Conservation (phyloP, 306 rosid genomes). For the Notholithocarpus densiflorus region DNA sequence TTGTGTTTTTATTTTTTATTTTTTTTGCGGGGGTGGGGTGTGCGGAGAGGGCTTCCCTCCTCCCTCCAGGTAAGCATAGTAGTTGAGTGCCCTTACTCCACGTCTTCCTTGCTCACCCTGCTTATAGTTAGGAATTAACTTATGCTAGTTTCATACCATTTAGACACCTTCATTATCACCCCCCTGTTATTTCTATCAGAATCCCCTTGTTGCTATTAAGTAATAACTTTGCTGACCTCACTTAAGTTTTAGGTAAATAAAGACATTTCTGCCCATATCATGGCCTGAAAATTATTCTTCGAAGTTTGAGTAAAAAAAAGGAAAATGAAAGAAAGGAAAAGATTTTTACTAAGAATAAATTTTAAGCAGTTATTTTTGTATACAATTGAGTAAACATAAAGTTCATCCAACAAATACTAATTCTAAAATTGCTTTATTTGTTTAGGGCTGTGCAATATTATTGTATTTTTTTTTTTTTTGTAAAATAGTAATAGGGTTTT, state of each 20-base stretch:
- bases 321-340: neutral
- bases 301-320: neutral
- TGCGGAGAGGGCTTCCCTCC: no score
- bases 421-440: neutral
- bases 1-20: neutral
- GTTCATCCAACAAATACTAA: neutral
- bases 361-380: neutral
- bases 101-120: neutral
- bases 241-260: neutral
- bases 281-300: no score
- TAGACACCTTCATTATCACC: neutral
- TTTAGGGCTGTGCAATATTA: neutral
- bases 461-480: neutral
- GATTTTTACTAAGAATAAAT: neutral
- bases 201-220: neutral
- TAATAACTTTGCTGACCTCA: no score
- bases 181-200: neutral
- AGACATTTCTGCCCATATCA: neutral
- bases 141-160: no score
- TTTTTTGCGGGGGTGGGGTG: no score
- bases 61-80: neutral
- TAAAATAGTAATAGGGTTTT: neutral
- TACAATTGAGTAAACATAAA: neutral
- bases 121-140: neutral
- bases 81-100: neutral